These are phyloP conservation scores for Isoetes taiwanensis DNA, from an alignment of 75 land plant genomes.

Conservation along the genomic window DNA sequence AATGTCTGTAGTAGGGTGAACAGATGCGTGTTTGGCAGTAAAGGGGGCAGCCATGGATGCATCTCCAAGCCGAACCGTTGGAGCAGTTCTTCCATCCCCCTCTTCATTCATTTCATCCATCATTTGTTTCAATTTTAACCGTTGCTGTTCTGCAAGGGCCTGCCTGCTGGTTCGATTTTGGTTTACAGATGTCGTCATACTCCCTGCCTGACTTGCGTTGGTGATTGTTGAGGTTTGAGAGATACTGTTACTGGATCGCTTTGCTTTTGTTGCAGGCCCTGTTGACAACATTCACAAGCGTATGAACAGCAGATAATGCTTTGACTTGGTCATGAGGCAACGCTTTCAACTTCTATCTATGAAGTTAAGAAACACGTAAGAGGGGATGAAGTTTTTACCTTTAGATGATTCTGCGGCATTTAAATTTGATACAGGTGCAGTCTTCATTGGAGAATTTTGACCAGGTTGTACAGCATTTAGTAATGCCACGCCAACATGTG, in stretches of 20 bases:
- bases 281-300: no score
- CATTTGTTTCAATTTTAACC: conserved; percentile 58
- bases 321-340: no score
- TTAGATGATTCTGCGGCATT: no score
- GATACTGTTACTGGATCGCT: no score
- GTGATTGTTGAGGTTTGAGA: no score
- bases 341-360: no score
- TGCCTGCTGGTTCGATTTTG: neutral
- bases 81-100: conserved; percentile 69
- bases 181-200: no score
- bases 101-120: conserved; percentile 86
- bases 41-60: conserved; percentile 99
- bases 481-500: conserved; percentile 96
- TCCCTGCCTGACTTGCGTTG: no score
- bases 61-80: conserved; percentile 90
- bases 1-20: conserved; percentile 81
- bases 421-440: conserved; percentile 29
- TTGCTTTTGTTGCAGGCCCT: no score
- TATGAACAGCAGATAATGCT: no score
- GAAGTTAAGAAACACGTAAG: no score
- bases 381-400: no score
- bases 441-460: conserved; percentile 18
- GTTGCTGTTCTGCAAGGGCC: conserved; percentile 63
- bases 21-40: conserved; percentile 96
- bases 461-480: conserved; percentile 75